Evolutionary conservation across 345 rosid species (phyloP).

Genomic region (Eucalyptus shirleyi): DNA sequence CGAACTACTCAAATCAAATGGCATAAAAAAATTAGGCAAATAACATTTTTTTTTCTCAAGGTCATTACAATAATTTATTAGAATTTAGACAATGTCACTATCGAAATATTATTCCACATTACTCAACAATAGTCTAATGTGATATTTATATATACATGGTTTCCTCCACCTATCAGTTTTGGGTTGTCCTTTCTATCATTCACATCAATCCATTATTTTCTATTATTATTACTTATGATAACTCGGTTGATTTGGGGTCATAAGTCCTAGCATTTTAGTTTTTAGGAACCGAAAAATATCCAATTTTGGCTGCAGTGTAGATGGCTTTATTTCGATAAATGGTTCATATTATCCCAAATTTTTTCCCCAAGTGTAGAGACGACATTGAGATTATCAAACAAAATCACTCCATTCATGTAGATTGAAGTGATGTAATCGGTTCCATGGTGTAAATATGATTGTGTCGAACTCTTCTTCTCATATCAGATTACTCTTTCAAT

Average conservation of each 20-base stretch:
- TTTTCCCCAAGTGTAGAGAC: background rate
- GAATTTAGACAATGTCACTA: rapidly evolving
- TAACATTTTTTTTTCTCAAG: background rate
- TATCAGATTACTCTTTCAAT: background rate
- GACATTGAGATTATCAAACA: background rate
- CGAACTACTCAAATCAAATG: background rate
- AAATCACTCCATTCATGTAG: background rate
- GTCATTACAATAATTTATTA: background rate
- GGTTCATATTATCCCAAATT: background rate
- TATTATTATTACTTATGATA: background rate
- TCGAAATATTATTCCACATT: background rate
- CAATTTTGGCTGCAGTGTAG: background rate
- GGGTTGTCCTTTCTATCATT: too few species aligned
- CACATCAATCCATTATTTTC: background rate
- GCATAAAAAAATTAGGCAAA: background rate
- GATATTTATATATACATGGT: background rate
- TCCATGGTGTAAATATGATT: background rate
- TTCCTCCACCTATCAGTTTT: background rate
- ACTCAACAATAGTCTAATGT: background rate
- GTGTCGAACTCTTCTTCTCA: background rate
- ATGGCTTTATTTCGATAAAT: background rate
- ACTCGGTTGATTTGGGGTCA: background rate
- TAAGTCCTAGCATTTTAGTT: background rate
- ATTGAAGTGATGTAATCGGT: background rate
- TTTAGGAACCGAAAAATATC: background rate